A percentile compares a stretch with the other conserved stretches of the same genome.
These are phyloP conservation scores for Apiotrichum porosum DNA, from an alignment of 1,284 basidiomycete genomes.

Conservation along the genomic window DNA sequence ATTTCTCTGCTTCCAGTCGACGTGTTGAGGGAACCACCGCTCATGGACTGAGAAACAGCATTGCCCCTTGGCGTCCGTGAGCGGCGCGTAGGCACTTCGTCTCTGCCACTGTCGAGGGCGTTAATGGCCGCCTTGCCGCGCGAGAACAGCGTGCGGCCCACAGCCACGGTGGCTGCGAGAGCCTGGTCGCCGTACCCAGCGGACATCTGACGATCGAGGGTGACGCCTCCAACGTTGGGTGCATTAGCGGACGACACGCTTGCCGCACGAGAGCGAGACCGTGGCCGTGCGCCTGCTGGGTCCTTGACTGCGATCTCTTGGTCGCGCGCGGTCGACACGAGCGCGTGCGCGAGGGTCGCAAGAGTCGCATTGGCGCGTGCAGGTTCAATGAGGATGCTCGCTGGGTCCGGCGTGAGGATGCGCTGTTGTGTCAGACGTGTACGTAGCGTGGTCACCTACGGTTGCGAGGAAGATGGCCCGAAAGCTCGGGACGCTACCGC, in stretches of 20 bases:
- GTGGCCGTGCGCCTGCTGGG: slow-evolving; percentile 18
- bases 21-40: no score
- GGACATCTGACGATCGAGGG: not conserved
- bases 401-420: slow-evolving; percentile 74
- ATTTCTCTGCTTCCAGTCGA: slow-evolving; percentile 10
- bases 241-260: slow-evolving; percentile 46
- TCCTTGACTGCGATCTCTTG: slow-evolving; percentile 56
- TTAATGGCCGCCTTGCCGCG: slow-evolving; percentile 32
- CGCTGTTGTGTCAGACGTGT: slow-evolving; percentile 45
- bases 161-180: slow-evolving; percentile 30
- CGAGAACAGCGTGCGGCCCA: slow-evolving; percentile 34
- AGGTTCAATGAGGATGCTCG: slow-evolving; percentile 66
- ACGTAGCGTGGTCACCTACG: slow-evolving; percentile 18
- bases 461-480: slow-evolving; percentile 45
- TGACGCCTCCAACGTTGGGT: not conserved
- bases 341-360: slow-evolving; percentile 61
- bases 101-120: slow-evolving; percentile 4
- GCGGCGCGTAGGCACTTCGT: not conserved
- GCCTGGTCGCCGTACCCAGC: slow-evolving; percentile 28
- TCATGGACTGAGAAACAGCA: no score
- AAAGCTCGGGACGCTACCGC: slow-evolving; percentile 41
- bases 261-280: slow-evolving; percentile 29
- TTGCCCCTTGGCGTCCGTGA: slow-evolving; percentile 31
- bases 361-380: slow-evolving; percentile 63
- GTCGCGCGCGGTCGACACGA: slow-evolving; percentile 69